Base-by-base conservation (phyloP, 345 rosid genomes). In the Erodium maritimum region DNA sequence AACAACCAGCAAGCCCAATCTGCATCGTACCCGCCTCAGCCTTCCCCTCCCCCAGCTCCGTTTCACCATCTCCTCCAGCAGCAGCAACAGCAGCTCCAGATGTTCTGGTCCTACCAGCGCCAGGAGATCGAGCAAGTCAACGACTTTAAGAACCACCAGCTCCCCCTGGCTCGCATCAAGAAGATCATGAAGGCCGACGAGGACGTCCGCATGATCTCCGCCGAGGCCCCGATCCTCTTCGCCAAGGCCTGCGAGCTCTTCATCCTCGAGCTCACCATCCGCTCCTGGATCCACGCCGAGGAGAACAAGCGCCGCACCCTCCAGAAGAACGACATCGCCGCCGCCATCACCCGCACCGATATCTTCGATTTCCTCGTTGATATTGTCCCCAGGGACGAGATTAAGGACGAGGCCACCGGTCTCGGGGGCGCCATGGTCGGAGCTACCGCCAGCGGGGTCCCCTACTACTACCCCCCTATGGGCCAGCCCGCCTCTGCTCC, bases 131-230 rank as follows among this genome's bases (percentile, higher is more conserved):
- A 84, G 61, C 81, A 79, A 59, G 86, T 85, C 23, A 73, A 82
- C 0, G 98, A 88, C 67, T 91, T 91, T 73, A 91, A 84, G 82
- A 84, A 84, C 73, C 98, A 91, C 61, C 86, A 88, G 78, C 90
- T 91, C 70, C 96, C 98, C 0, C 61, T 91, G 3, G 96, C 96
- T 0, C 82, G 98, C 73, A 91, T 91, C 79, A 91, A 91, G 85
- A 91, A 91, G 71, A 91, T 91, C 84, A 91, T 91, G 98, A 91
- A 91, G 70, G 98, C 98, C 0, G 98, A 91, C 7, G 98, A 91
- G 66, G 98, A 91, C 25, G 98, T 91, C 42, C 81, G 90, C 65
- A 91, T 88, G 98, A 91, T 91, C 64, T 91, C 98, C 0, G 96
- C 98, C 1, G 98, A 91, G 71, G 98, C 98, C 4, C 98, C 98